phyloP scores from a whole-genome alignment of 192 early-diverging fungal genomes.

The Coemansia sp. region DNA sequence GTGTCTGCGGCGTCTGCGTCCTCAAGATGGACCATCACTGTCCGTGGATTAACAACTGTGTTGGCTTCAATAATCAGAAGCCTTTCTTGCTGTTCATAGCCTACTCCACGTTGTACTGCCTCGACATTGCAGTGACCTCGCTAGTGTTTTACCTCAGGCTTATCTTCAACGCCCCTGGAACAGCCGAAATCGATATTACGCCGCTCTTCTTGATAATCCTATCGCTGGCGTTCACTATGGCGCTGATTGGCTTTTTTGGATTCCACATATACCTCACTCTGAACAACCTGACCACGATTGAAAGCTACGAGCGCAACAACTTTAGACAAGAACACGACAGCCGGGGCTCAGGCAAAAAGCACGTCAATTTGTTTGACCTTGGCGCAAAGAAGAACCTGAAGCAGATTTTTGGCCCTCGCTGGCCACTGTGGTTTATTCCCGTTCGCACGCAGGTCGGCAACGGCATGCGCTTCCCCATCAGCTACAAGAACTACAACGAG shows the following conservation, averaged over 20 bases:
- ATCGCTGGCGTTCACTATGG: constrained; percentile 25
- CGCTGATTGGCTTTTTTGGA: constrained; percentile 30
- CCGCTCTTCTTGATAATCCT: constrained; percentile 33
- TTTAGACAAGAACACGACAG: constrained; percentile 8
- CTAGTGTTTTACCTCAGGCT: constrained; percentile 21
- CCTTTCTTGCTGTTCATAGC: constrained; percentile 68
- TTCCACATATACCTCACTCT: constrained; percentile 47
- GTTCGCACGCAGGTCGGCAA: constrained; percentile 55
- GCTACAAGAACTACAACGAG: constrained; percentile 51
- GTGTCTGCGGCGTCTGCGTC: constrained; percentile 73
- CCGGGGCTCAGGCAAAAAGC: constrained; percentile 2
- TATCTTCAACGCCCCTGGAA: constrained; percentile 1
- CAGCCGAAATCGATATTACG: constrained; percentile 12
- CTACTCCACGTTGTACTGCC: constrained; percentile 36
- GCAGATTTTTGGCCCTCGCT: constrained; percentile 59
- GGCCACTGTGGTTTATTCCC: constrained; percentile 61
- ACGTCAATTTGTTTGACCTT: constrained; percentile 53
- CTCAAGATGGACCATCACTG: constrained; percentile 80
- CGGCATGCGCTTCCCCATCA: constrained; percentile 57
- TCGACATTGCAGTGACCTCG: constrained; percentile 9
- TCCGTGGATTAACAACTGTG: constrained; percentile 82
- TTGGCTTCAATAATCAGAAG: constrained; percentile 75
- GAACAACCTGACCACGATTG: constrained; percentile 50
- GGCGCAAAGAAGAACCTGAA: constrained; percentile 53
- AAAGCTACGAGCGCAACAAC: constrained; percentile 43